Evolutionary conservation across 78 protist species (phyloP).

Genomic region (Dictyostelium purpureum): DNA sequence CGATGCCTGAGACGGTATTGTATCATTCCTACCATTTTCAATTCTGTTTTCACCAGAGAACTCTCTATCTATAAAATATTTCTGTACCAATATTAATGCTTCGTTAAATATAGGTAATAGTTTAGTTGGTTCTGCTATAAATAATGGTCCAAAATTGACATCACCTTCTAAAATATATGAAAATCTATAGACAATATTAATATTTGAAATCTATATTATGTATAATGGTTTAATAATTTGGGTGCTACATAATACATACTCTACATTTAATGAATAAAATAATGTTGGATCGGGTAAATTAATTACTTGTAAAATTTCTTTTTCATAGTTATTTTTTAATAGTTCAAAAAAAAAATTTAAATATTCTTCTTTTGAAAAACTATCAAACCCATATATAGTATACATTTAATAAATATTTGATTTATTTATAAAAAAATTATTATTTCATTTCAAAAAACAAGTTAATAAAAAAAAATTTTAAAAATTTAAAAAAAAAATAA

Average conservation of each 20-base stretch:
- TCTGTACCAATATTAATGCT: conserved; percentile 8
- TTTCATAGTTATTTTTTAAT: not conserved
- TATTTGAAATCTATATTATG: not conserved
- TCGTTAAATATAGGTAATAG: conserved; percentile 52
- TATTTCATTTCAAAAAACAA: not conserved
- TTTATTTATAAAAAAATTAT: no score
- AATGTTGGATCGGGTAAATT: conserved; percentile 23
- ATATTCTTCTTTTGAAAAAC: conserved; percentile 36
- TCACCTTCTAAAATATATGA: conserved; percentile 61
- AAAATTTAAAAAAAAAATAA: not conserved
- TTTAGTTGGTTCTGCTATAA: conserved; percentile 56
- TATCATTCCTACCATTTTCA: not conserved
- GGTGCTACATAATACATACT: conserved; percentile 27
- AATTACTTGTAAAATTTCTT: conserved; percentile 2
- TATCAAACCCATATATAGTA: conserved; percentile 42
- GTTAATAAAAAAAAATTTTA: not conserved
- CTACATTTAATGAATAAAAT: conserved; percentile 40
- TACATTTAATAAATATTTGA: no score
- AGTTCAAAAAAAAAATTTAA: conserved; percentile 43
- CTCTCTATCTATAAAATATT: no score
- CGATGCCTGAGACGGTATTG: not conserved
- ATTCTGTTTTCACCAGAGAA: not conserved
- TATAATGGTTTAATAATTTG: not conserved
- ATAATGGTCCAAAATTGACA: conserved; percentile 58
- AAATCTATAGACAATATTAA: conserved; percentile 11